Conservation (phyloP, 2,329 filamentous ascomycete species). For the Penicillium sp. region DNA sequence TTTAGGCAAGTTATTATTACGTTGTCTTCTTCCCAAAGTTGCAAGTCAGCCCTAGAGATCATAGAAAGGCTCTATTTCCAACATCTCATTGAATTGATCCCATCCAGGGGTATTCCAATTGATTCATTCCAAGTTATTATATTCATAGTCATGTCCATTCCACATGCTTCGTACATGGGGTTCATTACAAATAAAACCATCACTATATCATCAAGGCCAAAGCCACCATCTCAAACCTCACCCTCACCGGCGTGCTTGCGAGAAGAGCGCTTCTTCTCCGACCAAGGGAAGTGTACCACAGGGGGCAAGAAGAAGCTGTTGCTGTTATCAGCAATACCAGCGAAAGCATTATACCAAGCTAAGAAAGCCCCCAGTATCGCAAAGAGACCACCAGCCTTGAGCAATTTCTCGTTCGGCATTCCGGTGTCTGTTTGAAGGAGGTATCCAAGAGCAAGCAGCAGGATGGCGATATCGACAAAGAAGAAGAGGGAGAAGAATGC, state of each 20-base stretch:
- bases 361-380: conserved; percentile 55
- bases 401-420: conserved; percentile 14
- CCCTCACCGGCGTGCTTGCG: background rate
- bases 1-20: no score
- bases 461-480: conserved; percentile 70
- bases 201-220: background rate
- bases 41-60: no score
- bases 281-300: conserved; percentile 30
- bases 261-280: conserved; percentile 15
- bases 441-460: conserved; percentile 66
- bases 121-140: background rate
- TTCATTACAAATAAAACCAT: background rate
- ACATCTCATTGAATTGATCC: no score
- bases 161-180: background rate
- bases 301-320: conserved; percentile 38
- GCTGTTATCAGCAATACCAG: conserved; percentile 56
- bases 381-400: conserved; percentile 53
- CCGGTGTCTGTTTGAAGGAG: conserved; percentile 42
- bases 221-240: background rate
- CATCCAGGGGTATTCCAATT: background rate
- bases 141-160: background rate
- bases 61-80: no score
- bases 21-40: no score
- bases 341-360: conserved; percentile 58
- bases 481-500: conserved; percentile 76